phyloP scores from a whole-genome alignment of 208 protist species.

The Willaertia magna region DNA sequence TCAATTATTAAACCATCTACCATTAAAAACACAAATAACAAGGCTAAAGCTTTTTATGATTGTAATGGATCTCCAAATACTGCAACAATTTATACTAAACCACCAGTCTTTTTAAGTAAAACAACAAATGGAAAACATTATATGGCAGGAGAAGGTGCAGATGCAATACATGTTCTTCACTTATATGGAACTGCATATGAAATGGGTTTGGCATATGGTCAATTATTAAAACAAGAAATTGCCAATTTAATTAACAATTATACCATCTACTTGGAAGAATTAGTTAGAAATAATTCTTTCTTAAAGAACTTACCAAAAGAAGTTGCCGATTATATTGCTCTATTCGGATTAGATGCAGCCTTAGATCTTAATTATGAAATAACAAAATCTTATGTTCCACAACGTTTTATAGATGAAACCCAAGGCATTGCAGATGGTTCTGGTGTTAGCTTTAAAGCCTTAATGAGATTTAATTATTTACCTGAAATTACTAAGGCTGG shows the following conservation, averaged over 20 bases:
- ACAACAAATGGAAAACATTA: conserved; percentile 29
- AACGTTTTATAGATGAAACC: conserved; percentile 23
- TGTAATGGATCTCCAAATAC: conserved; percentile 13
- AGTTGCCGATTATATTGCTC: conserved; percentile 4
- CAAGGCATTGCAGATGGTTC: conserved; percentile 22
- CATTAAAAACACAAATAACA: too few species aligned
- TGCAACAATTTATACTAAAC: neutral
- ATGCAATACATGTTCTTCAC: conserved; percentile 21
- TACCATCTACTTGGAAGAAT: conserved; percentile 17
- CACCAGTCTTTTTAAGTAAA: conserved; percentile 12
- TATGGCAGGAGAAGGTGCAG: conserved; percentile 9
- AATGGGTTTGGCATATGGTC: conserved; percentile 21
- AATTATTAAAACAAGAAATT: conserved; percentile 19
- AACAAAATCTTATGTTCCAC: conserved; percentile 6
- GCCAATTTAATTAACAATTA: conserved; percentile 5
- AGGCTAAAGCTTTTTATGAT: too few species aligned
- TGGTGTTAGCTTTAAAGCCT: neutral
- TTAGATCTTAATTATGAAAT: conserved; percentile 28
- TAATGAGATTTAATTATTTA: conserved; percentile 27
- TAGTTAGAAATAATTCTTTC: neutral
- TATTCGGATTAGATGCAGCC: conserved; percentile 22
- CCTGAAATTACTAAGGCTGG: conserved; percentile 12
- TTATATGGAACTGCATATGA: conserved; percentile 21
- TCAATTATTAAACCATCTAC: too few species aligned
- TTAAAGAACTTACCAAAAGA: neutral